These are phyloP conservation scores for Entomophthora muscae DNA, from an alignment of 371 early-diverging fungal species.

Conservation along the genomic window DNA sequence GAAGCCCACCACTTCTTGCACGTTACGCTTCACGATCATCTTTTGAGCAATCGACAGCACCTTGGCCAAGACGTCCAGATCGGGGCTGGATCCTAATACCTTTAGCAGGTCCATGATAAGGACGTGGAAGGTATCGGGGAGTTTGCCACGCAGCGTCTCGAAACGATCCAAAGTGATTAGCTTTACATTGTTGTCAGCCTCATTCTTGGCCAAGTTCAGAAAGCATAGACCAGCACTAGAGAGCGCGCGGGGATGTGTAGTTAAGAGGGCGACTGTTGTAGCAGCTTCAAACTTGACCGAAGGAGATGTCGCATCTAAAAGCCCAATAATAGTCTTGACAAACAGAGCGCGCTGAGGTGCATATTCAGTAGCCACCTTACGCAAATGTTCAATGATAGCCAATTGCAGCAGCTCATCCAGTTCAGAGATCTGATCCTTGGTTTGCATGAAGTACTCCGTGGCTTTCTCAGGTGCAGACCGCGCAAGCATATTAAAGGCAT, in stretches of 20 bases:
- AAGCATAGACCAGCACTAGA: conserved; percentile 81
- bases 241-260: conserved; percentile 74
- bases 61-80: conserved; percentile 87
- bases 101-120: conserved; percentile 85
- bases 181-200: conserved; percentile 94
- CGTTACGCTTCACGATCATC: conserved; percentile 76
- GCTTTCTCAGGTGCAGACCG: conserved; percentile 58
- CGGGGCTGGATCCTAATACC: conserved; percentile 64
- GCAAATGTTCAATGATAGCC: conserved; percentile 82
- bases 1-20: conserved; percentile 78
- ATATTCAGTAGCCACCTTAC: conserved; percentile 68
- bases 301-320: conserved; percentile 58
- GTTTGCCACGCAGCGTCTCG: conserved; percentile 64
- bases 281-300: conserved; percentile 97
- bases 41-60: conserved; percentile 73
- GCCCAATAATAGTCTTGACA: conserved; percentile 70
- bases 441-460: conserved; percentile 61
- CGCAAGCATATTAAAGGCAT: conserved; percentile 81
- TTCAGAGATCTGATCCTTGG: conserved; percentile 45
- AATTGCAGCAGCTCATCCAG: conserved; percentile 88
- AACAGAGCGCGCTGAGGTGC: conserved; percentile 48
- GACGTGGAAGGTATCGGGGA: conserved; percentile 73
- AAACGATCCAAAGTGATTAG: conserved; percentile 85
- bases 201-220: conserved; percentile 76
- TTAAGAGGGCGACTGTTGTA: conserved; percentile 66